Base-by-base conservation (phyloP, 129 eudicot genomes). In the Lactuca sativa region DNA sequence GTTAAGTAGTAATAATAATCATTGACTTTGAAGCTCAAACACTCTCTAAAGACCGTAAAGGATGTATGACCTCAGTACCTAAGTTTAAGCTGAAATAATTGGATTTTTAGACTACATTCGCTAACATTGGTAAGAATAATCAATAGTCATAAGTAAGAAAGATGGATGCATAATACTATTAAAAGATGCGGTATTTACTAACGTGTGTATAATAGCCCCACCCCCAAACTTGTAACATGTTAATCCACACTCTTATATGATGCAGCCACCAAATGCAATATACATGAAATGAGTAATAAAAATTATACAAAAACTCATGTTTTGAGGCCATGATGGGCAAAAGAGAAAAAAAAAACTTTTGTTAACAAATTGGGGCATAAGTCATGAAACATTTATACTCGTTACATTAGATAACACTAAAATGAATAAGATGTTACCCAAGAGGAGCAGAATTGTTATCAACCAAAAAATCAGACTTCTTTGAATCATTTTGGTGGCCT, bases 401-500 rank as follows among this genome's bases (percentile, higher is more conserved):
- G 56, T 30, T 37, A 56, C 58, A 49, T 51, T 30, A 3, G 13
- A 32, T 31, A 69, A 12, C 53, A 8, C 9, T 15, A 21, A 18
- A 1, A 48, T 44, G 34, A 70, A 49, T 16, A 6, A 16, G 12
- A 64, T 61, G 66, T 67, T 74, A 90, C 96, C 96, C 78, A 5
- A 79, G 78, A 16, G 76, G 82, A 71, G 70, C 67, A 33, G 90
- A 72, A 51, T 90, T 88, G 63, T 69, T 82, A 79, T 83, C 89
- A 67, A 72, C 79, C 48, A 82, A 67, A 34, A 58, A 36, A 74
- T 80, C 86, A 14, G 82, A 82, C 52, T 66, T 78, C n/a, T n/a
- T n/a, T n/a, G n/a, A n/a, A n/a, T n/a, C n/a, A n/a, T n/a, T n/a
- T n/a, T n/a, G n/a, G n/a, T n/a, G n/a, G n/a, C n/a, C n/a, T n/a